phyloP scores from a whole-genome alignment of 2,329 filamentous ascomycete species.

The Atkinsonella hypoxylon region DNA sequence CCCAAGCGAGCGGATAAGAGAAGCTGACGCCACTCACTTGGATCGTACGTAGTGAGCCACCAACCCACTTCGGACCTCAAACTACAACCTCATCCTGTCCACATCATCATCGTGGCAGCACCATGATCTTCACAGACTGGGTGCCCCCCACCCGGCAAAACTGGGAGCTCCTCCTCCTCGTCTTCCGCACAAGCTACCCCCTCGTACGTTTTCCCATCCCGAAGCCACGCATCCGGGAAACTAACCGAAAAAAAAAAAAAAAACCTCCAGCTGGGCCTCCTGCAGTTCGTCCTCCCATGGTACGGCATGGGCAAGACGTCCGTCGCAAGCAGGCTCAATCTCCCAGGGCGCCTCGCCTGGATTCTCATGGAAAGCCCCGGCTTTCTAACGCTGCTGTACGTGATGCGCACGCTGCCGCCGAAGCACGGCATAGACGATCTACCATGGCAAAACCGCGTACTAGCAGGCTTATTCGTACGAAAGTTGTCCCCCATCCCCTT shows the following conservation, averaged over 20 bases:
- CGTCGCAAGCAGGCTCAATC: conserved; percentile 58
- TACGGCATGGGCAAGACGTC: conserved; percentile 94
- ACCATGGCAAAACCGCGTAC: conserved; percentile 67
- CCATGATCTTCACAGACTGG: conserved; percentile 35
- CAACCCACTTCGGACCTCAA: too few species aligned
- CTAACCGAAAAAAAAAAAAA: too few species aligned
- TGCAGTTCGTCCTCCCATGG: conserved; percentile 68
- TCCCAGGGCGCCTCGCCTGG: conserved; percentile 86
- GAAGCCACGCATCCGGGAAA: too few species aligned
- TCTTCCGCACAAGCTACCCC: conserved; percentile 42
- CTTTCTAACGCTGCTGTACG: conserved; percentile 66
- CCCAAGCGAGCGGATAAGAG: too few species aligned
- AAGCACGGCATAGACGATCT: conserved; percentile 45
- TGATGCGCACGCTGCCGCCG: conserved; percentile 55
- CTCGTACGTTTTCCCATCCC: conserved; percentile 24
- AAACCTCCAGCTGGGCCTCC: conserved; percentile 17
- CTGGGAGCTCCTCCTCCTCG: conserved; percentile 38
- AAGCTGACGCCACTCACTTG: too few species aligned
- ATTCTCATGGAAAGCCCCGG: conserved; percentile 76
- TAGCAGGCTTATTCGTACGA: conserved; percentile 55
- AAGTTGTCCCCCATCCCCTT: conserved; percentile 10
- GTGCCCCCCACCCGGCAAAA: conserved; percentile 46
- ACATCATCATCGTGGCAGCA: too few species aligned
- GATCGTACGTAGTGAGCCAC: too few species aligned
- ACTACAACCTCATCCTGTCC: too few species aligned